Conservation (phyloP, 352 stramenopile species). For the Phytophthora uliginosa region DNA sequence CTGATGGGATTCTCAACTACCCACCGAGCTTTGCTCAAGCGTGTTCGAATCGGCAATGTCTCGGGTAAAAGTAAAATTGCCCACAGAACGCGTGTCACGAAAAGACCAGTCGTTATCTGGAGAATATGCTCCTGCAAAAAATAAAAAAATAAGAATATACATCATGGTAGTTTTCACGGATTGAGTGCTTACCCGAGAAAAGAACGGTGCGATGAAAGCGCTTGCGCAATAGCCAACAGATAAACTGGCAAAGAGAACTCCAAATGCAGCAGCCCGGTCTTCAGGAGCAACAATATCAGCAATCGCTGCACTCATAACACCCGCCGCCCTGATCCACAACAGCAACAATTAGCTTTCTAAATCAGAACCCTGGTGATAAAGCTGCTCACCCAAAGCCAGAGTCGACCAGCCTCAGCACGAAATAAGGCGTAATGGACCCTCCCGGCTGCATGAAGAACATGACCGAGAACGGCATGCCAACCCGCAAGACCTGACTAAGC, state of each 20-base stretch:
- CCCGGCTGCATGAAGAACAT: conserved; percentile 73
- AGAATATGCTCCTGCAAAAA: conserved; percentile 58
- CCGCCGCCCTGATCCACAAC: conserved; percentile 49
- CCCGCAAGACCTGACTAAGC: conserved; percentile 62
- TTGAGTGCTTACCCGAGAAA: conserved; percentile 50
- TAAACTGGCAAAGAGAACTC: conserved; percentile 61
- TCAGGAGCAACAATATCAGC: conserved; percentile 66
- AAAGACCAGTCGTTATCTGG: conserved; percentile 54
- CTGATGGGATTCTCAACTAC: conserved; percentile 66
- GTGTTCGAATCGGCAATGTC: conserved; percentile 56
- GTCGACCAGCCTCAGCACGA: conserved; percentile 62
- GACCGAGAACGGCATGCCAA: conserved; percentile 70
- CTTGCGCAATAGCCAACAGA: conserved; percentile 69
- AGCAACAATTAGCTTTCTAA: not conserved
- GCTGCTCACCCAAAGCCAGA: conserved; percentile 60
- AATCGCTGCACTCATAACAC: conserved; percentile 66
- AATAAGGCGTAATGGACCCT: conserved; percentile 73
- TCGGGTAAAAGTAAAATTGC: conserved; percentile 65
- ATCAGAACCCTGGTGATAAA: not conserved
- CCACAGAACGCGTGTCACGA: conserved; percentile 64
- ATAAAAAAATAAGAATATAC: not conserved
- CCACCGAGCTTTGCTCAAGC: conserved; percentile 37
- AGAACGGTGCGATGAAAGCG: conserved; percentile 60
- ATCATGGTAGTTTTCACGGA: not conserved
- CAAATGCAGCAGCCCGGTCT: conserved; percentile 67